Percentiles rank a stretch among this genome's conserved stretches.
Evolutionary conservation across 1,284 basidiomycete genomes (phyloP).

Genomic region (Leccinum pachyderme): DNA sequence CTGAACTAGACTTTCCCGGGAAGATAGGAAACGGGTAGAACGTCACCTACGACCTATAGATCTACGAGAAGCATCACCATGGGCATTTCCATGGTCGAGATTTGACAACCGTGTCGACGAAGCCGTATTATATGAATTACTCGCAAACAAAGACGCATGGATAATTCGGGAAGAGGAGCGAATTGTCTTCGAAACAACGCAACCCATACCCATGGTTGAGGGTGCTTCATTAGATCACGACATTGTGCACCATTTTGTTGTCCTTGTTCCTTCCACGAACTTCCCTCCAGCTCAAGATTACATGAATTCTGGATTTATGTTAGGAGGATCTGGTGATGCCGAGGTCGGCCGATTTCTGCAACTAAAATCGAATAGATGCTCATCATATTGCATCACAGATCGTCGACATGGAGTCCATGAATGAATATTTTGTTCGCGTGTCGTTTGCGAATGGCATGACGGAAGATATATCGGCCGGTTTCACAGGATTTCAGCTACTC

Average conservation of each 20-base stretch:
- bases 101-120: background rate
- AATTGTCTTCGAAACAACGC: constrained; percentile 14
- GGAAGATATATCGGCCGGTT: constrained; percentile 3
- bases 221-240: background rate
- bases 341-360: background rate
- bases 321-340: background rate
- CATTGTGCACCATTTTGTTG: constrained; percentile 8
- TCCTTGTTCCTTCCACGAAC: constrained; percentile 18
- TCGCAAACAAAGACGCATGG: constrained; percentile 11
- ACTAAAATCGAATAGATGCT: background rate
- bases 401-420: background rate
- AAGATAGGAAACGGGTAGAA: background rate
- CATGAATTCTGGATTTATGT: background rate
- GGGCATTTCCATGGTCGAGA: background rate
- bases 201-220: background rate
- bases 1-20: background rate
- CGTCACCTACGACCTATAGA: rapidly evolving
- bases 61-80: background rate
- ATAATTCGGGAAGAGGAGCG: constrained; percentile 18
- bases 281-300: constrained; percentile 14
- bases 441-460: constrained; percentile 6
- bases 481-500: constrained; percentile 7
- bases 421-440: constrained; percentile 8
- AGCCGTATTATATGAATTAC: background rate
- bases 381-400: background rate